A percentile compares a stretch with the other conserved stretches of the same genome.
Conservation (phyloP, 116 monocot genomes). For the Phalaenopsis hybrid region DNA sequence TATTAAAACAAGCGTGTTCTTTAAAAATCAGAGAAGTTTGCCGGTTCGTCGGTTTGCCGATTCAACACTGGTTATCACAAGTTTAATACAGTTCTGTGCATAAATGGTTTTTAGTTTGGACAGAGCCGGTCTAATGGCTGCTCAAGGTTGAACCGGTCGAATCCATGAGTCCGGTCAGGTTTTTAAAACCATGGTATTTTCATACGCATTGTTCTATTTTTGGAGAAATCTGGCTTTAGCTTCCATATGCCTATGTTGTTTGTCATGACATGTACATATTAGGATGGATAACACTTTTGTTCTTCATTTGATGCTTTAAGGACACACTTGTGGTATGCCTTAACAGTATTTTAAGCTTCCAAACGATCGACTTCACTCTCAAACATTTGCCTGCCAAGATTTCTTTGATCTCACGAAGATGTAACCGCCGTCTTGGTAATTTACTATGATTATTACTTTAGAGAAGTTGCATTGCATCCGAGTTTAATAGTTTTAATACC, state of each 20-base stretch:
- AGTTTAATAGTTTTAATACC: neutral
- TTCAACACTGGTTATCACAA: no score
- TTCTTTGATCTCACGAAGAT: constrained; percentile 75
- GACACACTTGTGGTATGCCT: constrained; percentile 19
- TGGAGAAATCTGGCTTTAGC: neutral
- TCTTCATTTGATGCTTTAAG: constrained; percentile 4
- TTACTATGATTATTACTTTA: neutral
- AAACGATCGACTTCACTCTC: constrained; percentile 37
- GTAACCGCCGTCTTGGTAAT: constrained; percentile 80
- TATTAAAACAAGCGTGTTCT: no score
- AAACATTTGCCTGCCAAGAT: constrained; percentile 47
- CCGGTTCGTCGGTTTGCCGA: no score
- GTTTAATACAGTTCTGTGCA: no score
- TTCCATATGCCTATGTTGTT: neutral
- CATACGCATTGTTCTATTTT: neutral
- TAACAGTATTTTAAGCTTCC: constrained; percentile 53
- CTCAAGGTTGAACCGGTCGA: no score
- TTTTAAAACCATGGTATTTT: neutral
- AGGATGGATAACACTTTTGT: neutral
- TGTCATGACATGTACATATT: neutral
- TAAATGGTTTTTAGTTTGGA: no score
- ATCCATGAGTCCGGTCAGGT: no score
- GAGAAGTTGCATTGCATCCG: no score
- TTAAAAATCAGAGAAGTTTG: no score
- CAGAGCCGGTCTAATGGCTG: no score